These are phyloP conservation scores for Alternaria rosae DNA, from an alignment of 2,329 filamentous ascomycete genomes.

Conservation along the genomic window DNA sequence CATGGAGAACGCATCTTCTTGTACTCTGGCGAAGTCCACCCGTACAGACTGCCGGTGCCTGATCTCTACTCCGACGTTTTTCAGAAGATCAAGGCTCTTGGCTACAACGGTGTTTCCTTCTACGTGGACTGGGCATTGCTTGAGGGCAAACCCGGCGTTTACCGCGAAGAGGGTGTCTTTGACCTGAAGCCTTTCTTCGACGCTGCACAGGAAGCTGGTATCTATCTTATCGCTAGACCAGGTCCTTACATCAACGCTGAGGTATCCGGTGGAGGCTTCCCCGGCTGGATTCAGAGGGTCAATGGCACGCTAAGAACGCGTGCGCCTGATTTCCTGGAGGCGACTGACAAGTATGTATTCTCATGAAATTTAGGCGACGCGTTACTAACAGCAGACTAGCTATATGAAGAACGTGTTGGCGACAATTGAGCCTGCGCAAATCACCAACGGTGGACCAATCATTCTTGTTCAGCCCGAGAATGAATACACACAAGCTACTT, in stretches of 20 bases:
- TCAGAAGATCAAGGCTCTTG: conserved; percentile 82
- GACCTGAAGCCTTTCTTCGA: conserved; percentile 77
- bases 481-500: conserved; percentile 69
- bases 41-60: conserved; percentile 69
- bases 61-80: conserved; percentile 75
- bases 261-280: conserved; percentile 77
- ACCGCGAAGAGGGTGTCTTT: conserved; percentile 75
- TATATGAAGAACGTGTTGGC: conserved; percentile 69
- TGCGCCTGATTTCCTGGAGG: conserved; percentile 67
- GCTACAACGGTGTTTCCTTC: conserved; percentile 81
- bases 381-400: conserved; percentile 39
- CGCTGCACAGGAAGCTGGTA: conserved; percentile 73
- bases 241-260: conserved; percentile 84
- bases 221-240: conserved; percentile 75
- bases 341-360: conserved; percentile 68
- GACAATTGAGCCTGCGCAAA: conserved; percentile 76
- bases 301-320: conserved; percentile 69
- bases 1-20: conserved; percentile 74
- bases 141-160: conserved; percentile 75
- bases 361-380: background rate
- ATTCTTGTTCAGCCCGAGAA: conserved; percentile 85
- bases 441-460: conserved; percentile 82
- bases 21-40: conserved; percentile 77
- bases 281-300: conserved; percentile 78
- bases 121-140: conserved; percentile 81